A percentile compares a stretch with the other conserved stretches of the same genome.
Evolutionary conservation across 2,329 filamentous ascomycete genomes (phyloP).

Genomic region (Juglanconis oblonga): DNA sequence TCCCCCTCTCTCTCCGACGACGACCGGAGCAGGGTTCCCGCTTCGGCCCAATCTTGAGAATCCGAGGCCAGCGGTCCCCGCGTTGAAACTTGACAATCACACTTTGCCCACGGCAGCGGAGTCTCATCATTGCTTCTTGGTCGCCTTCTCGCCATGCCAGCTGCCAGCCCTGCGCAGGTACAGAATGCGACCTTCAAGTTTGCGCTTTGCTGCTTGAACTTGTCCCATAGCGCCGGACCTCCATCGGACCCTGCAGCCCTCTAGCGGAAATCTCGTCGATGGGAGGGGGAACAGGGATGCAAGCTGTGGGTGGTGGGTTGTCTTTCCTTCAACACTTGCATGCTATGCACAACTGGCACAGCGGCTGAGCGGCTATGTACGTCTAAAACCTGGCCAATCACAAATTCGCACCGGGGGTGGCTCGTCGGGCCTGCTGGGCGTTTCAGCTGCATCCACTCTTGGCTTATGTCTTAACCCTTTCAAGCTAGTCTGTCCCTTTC

Average conservation of each 20-base stretch:
- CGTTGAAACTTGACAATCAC: neutral
- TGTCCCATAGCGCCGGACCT: conserved; percentile 6
- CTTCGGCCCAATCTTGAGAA: neutral
- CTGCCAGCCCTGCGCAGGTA: conserved; percentile 9
- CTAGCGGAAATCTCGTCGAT: conserved; percentile 9
- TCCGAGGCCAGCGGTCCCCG: neutral
- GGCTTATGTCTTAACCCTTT: neutral
- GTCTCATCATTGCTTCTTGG: neutral
- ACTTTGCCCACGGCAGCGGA: neutral
- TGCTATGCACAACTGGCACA: conserved; percentile 25
- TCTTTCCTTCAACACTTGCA: conserved; percentile 20
- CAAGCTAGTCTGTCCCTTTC: neutral
- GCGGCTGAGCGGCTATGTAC: conserved; percentile 29
- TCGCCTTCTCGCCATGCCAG: conserved; percentile 2
- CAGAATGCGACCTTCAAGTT: conserved; percentile 6
- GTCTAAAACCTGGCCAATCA: conserved; percentile 27
- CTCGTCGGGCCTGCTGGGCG: conserved; percentile 14
- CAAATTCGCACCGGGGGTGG: neutral
- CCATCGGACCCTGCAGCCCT: conserved; percentile 17
- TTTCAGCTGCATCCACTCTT: conserved; percentile 26
- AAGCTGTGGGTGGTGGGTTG: neutral
- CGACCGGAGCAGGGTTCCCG: neutral
- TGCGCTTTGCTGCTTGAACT: neutral
- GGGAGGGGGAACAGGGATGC: conserved; percentile 14
- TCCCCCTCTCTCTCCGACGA: neutral